Conservation (phyloP, 2,329 filamentous ascomycete genomes). For the Diplodia intermedia region DNA sequence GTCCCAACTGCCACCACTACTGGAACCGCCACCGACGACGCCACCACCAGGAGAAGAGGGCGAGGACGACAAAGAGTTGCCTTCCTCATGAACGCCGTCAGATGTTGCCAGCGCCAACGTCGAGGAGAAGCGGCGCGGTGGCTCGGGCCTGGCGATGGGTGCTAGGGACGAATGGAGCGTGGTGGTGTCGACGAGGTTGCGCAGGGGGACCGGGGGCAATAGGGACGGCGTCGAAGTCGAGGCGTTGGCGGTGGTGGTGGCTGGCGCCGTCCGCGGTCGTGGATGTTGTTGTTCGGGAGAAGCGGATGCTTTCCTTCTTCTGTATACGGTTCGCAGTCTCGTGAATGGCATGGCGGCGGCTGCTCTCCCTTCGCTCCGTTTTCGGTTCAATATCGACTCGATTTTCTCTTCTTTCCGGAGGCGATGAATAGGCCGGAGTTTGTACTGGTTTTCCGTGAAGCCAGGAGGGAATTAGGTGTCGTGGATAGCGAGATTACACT, state of each 20-base stretch:
- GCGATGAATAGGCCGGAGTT: not conserved
- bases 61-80: not conserved
- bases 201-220: not conserved
- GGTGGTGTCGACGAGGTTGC: conserved; percentile 8
- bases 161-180: conserved; percentile 10
- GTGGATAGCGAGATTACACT: not conserved
- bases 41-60: not conserved
- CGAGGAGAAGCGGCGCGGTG: conserved; percentile 5
- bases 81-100: conserved; percentile 1
- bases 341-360: not conserved
- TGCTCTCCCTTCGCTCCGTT: too few relatives aligned
- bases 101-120: not conserved
- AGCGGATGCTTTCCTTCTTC: not conserved
- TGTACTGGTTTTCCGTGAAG: not conserved
- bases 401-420: not conserved
- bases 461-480: not conserved
- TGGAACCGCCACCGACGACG: not conserved
- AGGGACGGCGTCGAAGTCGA: not conserved
- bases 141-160: not conserved
- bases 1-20: not conserved
- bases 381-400: not conserved
- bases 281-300: not conserved
- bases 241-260: not conserved
- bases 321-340: not conserved
- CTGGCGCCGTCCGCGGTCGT: conserved; percentile 16